Evolutionary conservation across 202 grass and related monocot species (phyloP).

Genomic region (Digitaria exilis): DNA sequence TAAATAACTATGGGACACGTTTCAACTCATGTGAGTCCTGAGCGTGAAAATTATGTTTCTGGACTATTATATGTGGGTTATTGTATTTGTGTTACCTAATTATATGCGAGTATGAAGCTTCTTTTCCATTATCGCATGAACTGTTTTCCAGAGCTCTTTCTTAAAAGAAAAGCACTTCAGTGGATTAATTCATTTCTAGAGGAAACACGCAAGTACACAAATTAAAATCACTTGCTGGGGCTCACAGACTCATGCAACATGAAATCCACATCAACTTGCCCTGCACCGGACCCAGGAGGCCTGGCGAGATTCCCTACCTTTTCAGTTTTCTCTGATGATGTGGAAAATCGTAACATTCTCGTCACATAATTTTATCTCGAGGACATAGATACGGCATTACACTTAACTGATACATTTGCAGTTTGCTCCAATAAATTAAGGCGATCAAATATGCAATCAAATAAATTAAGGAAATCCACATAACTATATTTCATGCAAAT

Average conservation of each 20-base stretch:
- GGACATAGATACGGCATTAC: neutral
- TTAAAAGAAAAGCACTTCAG: too few species aligned
- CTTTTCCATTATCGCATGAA: neutral
- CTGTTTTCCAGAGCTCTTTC: too few species aligned
- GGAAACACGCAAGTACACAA: too few species aligned
- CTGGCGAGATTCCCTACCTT: neutral
- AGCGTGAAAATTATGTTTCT: neutral
- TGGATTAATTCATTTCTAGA: too few species aligned
- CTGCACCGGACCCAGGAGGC: too few species aligned
- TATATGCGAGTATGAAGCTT: neutral
- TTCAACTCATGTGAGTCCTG: neutral
- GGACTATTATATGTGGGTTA: neutral
- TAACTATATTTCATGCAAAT: slow-evolving; percentile 6
- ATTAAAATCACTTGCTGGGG: too few species aligned
- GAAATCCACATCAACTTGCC: too few species aligned
- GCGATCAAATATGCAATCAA: too few species aligned
- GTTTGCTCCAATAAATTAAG: neutral
- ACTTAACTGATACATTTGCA: neutral
- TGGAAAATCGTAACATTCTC: neutral
- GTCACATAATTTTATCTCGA: neutral
- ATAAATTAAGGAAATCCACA: neutral
- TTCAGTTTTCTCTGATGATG: neutral
- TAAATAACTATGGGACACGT: neutral
- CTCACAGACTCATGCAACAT: too few species aligned
- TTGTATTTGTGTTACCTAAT: neutral